Conservation (phyloP, 164 flowering plant genomes). For the Piper betle region DNA sequence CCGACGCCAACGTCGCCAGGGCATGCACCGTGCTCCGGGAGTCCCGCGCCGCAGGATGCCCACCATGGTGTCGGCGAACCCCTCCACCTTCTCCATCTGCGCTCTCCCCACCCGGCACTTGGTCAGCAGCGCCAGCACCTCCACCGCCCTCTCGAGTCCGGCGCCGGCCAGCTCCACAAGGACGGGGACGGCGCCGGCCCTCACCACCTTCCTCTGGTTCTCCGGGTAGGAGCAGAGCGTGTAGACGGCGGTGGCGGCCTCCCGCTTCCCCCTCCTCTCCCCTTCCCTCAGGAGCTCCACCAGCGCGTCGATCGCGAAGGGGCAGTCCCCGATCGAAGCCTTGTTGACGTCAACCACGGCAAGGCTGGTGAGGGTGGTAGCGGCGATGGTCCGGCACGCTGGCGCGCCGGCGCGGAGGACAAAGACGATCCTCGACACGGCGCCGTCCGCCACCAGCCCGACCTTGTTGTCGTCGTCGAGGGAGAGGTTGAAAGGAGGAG, state of each 20-base stretch:
- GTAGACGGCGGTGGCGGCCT: conserved; percentile 86
- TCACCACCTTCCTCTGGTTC: conserved; percentile 56
- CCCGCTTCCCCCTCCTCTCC: conserved; percentile 57
- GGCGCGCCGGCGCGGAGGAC: conserved; percentile 30
- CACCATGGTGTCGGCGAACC: conserved; percentile 42
- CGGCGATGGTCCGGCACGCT: conserved; percentile 63
- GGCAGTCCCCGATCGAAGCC: conserved; percentile 81
- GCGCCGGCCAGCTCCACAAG: conserved; percentile 32
- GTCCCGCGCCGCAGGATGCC: conserved; percentile 42
- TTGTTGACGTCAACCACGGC: conserved; percentile 94
- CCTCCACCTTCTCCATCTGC: conserved; percentile 61
- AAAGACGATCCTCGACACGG: conserved; percentile 40
- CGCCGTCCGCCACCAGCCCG: conserved; percentile 89
- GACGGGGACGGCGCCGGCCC: conserved; percentile 56
- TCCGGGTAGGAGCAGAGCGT: conserved; percentile 69
- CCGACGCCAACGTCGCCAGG: conserved; percentile 35
- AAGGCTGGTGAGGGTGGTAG: conserved; percentile 74
- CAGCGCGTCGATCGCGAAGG: conserved; percentile 45
- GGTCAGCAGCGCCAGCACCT: conserved; percentile 58
- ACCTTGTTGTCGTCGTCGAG: conserved; percentile 82
- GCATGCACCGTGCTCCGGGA: conserved; percentile 52
- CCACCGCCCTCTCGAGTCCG: conserved; percentile 76
- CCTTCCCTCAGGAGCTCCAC: conserved; percentile 47
- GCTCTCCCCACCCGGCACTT: conserved; percentile 75
- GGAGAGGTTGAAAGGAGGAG: conserved; percentile 57